These are phyloP conservation scores for Fusarium circinatum DNA, from an alignment of 2,329 filamentous ascomycete genomes.

Conservation along the genomic window DNA sequence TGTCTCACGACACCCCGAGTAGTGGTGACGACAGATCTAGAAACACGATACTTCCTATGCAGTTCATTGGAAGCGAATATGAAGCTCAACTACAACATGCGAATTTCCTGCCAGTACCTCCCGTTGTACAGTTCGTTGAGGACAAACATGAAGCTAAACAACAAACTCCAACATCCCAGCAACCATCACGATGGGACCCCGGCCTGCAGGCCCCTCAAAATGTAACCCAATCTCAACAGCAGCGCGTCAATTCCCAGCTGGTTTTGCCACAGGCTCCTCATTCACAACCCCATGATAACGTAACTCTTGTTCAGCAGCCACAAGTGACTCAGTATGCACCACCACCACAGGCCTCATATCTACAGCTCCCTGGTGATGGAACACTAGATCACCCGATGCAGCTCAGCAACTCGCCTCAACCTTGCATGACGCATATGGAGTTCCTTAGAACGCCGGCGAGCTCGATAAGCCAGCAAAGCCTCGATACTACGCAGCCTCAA, in stretches of 20 bases:
- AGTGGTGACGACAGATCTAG: accelerated
- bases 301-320: too few species aligned
- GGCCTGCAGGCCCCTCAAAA: neutral
- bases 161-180: neutral
- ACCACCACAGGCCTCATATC: neutral
- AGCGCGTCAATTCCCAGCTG: too few species aligned
- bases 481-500: neutral
- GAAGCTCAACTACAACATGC: too few species aligned
- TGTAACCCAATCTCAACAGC: neutral
- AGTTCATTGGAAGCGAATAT: too few species aligned
- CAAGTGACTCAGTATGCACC: neutral
- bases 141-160: too few species aligned
- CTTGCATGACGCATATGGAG: neutral
- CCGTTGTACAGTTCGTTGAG: too few species aligned
- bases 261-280: neutral
- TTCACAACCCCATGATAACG: too few species aligned
- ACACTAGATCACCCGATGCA: accelerated
- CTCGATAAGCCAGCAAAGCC: neutral
- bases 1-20: neutral
- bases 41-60: accelerated
- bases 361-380: too few species aligned
- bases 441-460: too few species aligned
- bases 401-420: neutral
- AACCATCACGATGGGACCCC: accelerated
- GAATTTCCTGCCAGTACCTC: too few species aligned